Conservation (phyloP, 169 alveolate genomes). For the Eimeria tenella region DNA sequence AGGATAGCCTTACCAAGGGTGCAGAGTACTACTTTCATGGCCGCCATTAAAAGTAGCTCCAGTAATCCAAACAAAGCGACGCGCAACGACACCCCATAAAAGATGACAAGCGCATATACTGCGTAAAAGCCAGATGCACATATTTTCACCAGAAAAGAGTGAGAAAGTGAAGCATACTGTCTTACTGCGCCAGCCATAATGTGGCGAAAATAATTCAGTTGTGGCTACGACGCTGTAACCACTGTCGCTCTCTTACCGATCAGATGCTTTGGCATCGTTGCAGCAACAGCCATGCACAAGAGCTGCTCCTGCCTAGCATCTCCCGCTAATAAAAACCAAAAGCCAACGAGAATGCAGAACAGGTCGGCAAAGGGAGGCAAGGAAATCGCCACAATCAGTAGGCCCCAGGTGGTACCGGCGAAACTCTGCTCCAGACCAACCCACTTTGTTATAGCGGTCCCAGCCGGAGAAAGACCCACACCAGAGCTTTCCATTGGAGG, state of each 20-base stretch:
- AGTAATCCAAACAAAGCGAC: constrained; percentile 56
- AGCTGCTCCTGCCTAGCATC: constrained; percentile 60
- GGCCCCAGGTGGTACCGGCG: constrained; percentile 65
- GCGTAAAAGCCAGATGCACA: not conserved
- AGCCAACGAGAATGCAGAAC: constrained; percentile 39
- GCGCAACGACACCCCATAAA: constrained; percentile 41
- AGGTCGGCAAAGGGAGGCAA: constrained; percentile 61
- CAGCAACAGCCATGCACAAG: constrained; percentile 68
- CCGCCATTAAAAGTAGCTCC: constrained; percentile 57
- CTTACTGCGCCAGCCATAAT: too few relatives aligned
- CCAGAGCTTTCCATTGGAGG: constrained; percentile 33
- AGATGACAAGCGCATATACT: not conserved
- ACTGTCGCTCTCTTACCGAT: constrained; percentile 1
- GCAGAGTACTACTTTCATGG: constrained; percentile 55
- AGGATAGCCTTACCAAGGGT: constrained; percentile 46
- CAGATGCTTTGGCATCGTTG: constrained; percentile 65
- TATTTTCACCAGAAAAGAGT: not conserved
- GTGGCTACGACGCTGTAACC: not conserved
- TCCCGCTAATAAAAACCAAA: constrained; percentile 52
- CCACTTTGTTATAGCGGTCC: constrained; percentile 34
- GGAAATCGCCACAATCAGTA: constrained; percentile 24
- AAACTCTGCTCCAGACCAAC: constrained; percentile 33
- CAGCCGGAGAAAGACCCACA: constrained; percentile 35
- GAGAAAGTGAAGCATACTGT: not conserved
- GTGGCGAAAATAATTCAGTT: too few relatives aligned